Evolutionary conservation across 208 protist species (phyloP), one percentile per base, ranked within the genome.

Genomic region (Wallacemonas rigidus): DNA sequence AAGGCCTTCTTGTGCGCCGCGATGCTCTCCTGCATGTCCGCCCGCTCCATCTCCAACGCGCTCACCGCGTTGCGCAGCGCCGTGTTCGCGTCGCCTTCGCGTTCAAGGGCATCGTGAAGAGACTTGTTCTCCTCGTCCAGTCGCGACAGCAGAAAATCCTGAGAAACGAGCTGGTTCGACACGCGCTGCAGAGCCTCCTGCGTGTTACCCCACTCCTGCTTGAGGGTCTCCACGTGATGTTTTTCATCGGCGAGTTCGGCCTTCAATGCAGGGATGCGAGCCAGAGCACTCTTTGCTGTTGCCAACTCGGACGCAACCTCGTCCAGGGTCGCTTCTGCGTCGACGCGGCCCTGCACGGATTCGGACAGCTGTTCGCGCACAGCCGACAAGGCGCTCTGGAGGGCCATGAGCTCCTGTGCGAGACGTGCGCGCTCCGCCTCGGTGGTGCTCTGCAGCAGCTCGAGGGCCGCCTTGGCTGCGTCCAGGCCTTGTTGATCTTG

Each of bases 51-150:
- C 60, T 6, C n/a, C 15, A 57, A 17, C 5, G 53, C 53, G 53
- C 14, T 36, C 15, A 57, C 53, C 5, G 11, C 15, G 5, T 8
- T 17, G 14, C 15, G 6, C 41, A 65, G 48, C 26, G 4, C 56
- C 9, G 56, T 38, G 15, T 72, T 72, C 35, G 48, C 57, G 17
- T 38, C 61, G 12, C n/a, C 26, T 64, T 75, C 71, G 36, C 71
- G 71, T 60, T 81, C 67, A 47, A 74, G 60, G 3, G 76, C 69
- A 14, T 65, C 60, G 60, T 65, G 44, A 41, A 65, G 60, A 17
- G 41, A 53, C 60, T 65, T 65, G 60, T 48, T 65, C 43, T 65
- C 60, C 7, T 8, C 38, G 41, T 65, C 40, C 41, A 65, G 60
- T 4, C 60, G 60, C 12, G 7, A 3, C 41, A 65, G 38, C 5